Evolutionary conservation across 169 alveolate genomes (phyloP), one percentile per base, ranked within the genome.

Genomic region (Pseudocohnilembus persalinus): DNA sequence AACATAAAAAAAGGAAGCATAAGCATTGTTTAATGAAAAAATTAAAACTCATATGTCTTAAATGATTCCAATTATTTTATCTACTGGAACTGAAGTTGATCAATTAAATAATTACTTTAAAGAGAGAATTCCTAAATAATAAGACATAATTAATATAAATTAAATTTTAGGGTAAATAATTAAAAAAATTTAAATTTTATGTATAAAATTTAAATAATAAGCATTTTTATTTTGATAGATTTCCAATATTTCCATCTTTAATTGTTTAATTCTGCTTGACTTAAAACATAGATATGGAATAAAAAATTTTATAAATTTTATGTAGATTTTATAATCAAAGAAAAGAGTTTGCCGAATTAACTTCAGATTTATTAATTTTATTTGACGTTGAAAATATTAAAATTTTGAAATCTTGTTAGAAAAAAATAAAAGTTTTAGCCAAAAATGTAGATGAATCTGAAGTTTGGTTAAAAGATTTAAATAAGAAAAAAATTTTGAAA

Each of bases 371-470:
- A 30, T 34, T 86, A 1, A 74, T 86, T 29, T 33, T 86, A 1
- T 86, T 86, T 75, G 90, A 86, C 75, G 49, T 33, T n/a, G 74
- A 86, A 76, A 86, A 86, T 64, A 68, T 77, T 26, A 49, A 63
- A 64, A 82, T 86, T n/a, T 80, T 86, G 15, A 72, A 76, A 27
- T 72, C 30, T 64, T 80, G 79, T 24, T 74, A 82, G 33, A 86
- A 80, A 65, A 73, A 74, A 24, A 81, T 86, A 29, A 74, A 80
- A 74, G 25, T 63, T 49, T 65, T 86, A 28, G 86, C 85, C 28
- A 86, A 86, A 68, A 86, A 86, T 86, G 83, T 86, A 1, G 85
- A 86, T 75, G 90, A 86, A 32, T 80, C 87, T 35, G 90, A 86
- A 64, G 80, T 82, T 64, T 86, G 90, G 90, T 80, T 86, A 30